Conservation (phyloP, 2,329 filamentous ascomycete species). For the Xylaria arbuscula region DNA sequence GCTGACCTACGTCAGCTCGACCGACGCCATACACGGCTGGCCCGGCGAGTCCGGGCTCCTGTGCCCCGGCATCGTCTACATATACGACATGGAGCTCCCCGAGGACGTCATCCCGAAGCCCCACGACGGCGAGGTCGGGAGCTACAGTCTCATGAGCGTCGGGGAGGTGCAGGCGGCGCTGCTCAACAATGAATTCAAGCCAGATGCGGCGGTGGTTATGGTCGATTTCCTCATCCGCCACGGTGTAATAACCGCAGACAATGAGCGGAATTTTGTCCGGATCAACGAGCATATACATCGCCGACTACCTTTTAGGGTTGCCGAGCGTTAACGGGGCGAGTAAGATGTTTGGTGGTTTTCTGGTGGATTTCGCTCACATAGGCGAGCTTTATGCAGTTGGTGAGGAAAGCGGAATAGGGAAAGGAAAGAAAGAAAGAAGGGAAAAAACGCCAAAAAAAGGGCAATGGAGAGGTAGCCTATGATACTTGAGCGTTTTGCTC, state of each 20-base stretch:
- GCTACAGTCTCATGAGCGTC: conserved; percentile 76
- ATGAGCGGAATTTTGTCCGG: conserved; percentile 77
- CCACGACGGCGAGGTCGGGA: conserved; percentile 81
- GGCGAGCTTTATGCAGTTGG: neutral
- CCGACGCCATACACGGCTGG: conserved; percentile 63
- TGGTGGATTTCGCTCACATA: neutral
- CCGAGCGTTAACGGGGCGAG: conserved; percentile 6
- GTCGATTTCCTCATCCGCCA: conserved; percentile 86
- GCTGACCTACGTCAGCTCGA: conserved; percentile 74
- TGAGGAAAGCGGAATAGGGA: neutral
- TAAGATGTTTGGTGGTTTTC: neutral
- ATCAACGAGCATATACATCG: conserved; percentile 64
- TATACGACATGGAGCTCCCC: conserved; percentile 79
- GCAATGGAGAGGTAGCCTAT: neutral
- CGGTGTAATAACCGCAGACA: conserved; percentile 77
- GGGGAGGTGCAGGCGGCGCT: conserved; percentile 70
- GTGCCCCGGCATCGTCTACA: conserved; percentile 63
- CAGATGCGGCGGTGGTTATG: conserved; percentile 81
- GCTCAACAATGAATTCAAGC: conserved; percentile 79
- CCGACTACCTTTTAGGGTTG: conserved; percentile 52
- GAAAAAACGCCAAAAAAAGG: neutral
- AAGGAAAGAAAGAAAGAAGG: neutral
- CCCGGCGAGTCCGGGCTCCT: conserved; percentile 70
- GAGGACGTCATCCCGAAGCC: conserved; percentile 70
- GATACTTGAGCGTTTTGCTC: conserved; percentile 11